Evolutionary conservation across 2,329 filamentous ascomycete genomes (phyloP), one percentile per base, ranked within the genome.

Genomic region (Leptodontidium sp.): DNA sequence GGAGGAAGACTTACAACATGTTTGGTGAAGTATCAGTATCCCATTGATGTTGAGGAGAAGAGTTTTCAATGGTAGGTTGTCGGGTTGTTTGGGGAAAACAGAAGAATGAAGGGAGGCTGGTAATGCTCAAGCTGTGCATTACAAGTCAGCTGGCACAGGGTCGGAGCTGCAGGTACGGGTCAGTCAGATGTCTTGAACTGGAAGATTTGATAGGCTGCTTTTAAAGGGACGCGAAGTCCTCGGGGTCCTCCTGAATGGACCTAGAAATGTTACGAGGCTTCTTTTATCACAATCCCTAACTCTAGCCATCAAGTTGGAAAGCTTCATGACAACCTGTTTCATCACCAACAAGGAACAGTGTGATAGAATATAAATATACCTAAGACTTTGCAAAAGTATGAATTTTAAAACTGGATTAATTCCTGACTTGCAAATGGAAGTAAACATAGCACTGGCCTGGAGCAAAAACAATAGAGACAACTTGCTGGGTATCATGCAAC

Each of bases 1-100:
- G 26, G 26, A 9, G 45, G 55, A 59, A 7, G 21, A 64, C 67
- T 66, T 59, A 68, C 57, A 52, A 61, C 49, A 50, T 66, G 1
- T 62, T 68, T 40, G 15, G 50, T 61, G 4, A 26, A 26, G 4
- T 53, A 50, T 58, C 15, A 17, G 6, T 9, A 21, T 11, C 15
- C 15, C 6, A 58, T 35, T 38, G 35, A 35, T 21, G 29, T 24
- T 7, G 55, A 43, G 38, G 35, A 43, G 17, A 8, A 40, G 38
- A 26, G 40, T 32, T 17, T 12, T 29, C 3, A 7, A 9, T 8
- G 35, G 40, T 7, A 53, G 7, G 21, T n/a, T 45, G 11, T 8
- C 32, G 57, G 14, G 2, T 55, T 14, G 29, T 35, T 3, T 17
- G 15, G 3, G 53, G 8, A 57, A 17, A 38, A 17, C 15, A 57